These are phyloP conservation scores for Zostera marina DNA, from an alignment of 116 monocot genomes.

Conservation along the genomic window DNA sequence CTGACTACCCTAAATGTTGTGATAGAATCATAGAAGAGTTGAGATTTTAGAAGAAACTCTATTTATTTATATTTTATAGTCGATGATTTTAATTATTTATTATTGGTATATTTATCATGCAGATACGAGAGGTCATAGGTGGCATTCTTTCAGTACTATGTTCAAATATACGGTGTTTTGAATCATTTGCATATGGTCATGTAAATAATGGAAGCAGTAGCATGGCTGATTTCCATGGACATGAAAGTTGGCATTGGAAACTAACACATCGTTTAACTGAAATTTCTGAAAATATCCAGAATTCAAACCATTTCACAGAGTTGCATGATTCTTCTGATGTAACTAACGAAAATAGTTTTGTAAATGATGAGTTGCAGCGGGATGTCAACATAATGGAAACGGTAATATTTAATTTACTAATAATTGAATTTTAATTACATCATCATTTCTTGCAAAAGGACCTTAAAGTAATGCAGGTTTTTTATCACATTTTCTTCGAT, in stretches of 20 bases:
- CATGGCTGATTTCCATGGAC: constrained; percentile 20
- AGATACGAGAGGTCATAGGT: constrained; percentile 94
- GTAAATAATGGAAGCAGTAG: constrained; percentile 5
- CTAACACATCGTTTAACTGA: constrained; percentile 38
- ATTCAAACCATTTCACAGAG: constrained; percentile 36
- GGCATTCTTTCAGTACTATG: constrained; percentile 50
- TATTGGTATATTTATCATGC: constrained; percentile 7
- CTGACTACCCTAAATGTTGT: no score
- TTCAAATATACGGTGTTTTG: constrained; percentile 64
- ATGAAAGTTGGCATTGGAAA: constrained; percentile 35
- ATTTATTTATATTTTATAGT: no score
- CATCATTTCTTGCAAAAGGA: not conserved
- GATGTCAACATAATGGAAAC: constrained; percentile 87
- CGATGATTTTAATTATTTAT: not conserved
- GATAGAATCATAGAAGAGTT: no score
- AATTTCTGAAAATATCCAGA: constrained; percentile 58
- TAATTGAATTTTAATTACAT: not conserved
- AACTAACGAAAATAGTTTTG: constrained; percentile 23
- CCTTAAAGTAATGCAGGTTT: not conserved
- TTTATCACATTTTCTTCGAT: constrained; percentile 4
- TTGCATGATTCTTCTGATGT: constrained; percentile 17
- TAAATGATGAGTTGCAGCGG: constrained; percentile 23
- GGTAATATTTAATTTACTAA: constrained; percentile 34
- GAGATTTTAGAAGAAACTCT: no score
- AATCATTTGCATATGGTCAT: constrained; percentile 4